phyloP scores from a whole-genome alignment of 1,284 basidiomycete genomes.

The Melampsora larici-populina region DNA sequence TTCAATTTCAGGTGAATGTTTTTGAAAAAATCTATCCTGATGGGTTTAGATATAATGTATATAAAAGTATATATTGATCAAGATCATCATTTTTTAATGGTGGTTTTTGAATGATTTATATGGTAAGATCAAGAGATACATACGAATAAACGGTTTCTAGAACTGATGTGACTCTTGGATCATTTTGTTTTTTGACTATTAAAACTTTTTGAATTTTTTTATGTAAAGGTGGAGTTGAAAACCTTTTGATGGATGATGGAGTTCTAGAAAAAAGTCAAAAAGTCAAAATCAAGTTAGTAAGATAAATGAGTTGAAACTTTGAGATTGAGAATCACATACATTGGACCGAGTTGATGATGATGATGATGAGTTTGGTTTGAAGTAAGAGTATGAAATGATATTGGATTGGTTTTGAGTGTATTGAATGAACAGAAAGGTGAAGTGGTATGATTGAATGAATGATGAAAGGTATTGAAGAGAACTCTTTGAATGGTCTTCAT shows the following conservation, averaged over 20 bases:
- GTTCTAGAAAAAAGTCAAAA: background rate
- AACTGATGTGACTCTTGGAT: constrained; percentile 55
- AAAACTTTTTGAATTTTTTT: constrained; percentile 53
- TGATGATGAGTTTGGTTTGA: too few species aligned
- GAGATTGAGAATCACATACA: background rate
- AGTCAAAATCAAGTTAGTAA: background rate
- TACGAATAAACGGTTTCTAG: constrained; percentile 55
- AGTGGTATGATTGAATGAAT: too few species aligned
- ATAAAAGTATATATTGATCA: too few species aligned
- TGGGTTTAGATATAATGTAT: too few species aligned
- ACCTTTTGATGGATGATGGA: background rate
- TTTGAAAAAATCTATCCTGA: constrained; percentile 47
- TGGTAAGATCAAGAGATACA: too few species aligned
- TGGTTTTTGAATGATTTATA: too few species aligned
- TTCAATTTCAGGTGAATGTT: constrained; percentile 65
- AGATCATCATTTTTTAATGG: too few species aligned
- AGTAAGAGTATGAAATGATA: too few species aligned
- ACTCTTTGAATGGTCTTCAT: too few species aligned
- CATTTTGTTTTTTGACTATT: constrained; percentile 58
- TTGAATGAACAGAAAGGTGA: too few species aligned
- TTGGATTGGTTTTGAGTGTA: too few species aligned
- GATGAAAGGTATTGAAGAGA: too few species aligned
- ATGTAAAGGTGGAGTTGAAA: background rate
- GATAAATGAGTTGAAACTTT: background rate
- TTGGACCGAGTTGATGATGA: background rate